Base-by-base conservation (phyloP, 345 rosid species). In the Melaleuca alternifolia region DNA sequence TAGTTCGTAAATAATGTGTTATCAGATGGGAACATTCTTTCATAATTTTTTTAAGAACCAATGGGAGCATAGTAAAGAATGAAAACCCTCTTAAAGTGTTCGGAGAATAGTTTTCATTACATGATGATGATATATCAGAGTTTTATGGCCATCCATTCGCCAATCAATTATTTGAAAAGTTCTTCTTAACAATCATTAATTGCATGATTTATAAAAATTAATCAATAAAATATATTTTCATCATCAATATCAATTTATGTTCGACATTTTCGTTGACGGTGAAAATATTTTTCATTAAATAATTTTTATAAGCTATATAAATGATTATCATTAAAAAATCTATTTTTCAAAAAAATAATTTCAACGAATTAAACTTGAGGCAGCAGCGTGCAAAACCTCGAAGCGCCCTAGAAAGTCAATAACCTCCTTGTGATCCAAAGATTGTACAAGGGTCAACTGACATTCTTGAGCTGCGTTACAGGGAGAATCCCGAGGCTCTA, bases 401-500 rank as follows among this genome's bases (percentile, higher is more conserved):
- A 62, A 62, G 44, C 76, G 30, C 11, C 76, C 15, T 6, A 62
- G 75, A 30, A 62, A 15, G 21, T 62, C 41, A 62, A 62, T 52
- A 61, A 61, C 44, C 76, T 62, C 76, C 24, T 12, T 71, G 79
- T 37, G 10, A 18, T 71, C 33, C n/a, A n/a, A n/a, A n/a, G n/a
- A n/a, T n/a, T n/a, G n/a, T n/a, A n/a, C n/a, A 10, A 71, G 21
- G 48, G 48, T 37, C 46, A 28, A 0, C 41, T 44, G 62, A 24
- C 54, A 59, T 61, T 15, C 21, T 54, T 50, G 11, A 5, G 48
- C 21, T 76, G 50, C 65, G 46, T 83, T 13, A 50, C 90, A 94
- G 95, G 96, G 93, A 16, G 94, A 93, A 86, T 51, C 89, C 26
- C 51, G 89, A 85, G 89, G 91, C 14, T 86, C 88, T 26, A 88